Percentiles rank a stretch among this genome's conserved stretches.
phyloP scores from a whole-genome alignment of 2,329 filamentous ascomycete species.

The Byssoonygena ceratinophila region DNA sequence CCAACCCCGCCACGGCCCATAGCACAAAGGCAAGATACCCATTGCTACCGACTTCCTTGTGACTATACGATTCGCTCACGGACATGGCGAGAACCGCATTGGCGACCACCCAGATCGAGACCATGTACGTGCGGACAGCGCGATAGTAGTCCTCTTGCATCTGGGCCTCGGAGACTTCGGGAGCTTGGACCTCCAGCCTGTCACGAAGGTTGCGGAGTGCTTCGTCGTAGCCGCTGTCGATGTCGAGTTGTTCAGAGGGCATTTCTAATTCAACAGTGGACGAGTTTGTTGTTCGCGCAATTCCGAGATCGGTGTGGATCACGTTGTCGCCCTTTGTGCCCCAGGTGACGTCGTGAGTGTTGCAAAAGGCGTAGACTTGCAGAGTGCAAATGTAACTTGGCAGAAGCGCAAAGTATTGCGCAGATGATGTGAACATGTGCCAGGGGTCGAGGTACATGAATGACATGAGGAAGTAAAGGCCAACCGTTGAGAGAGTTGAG shows the following conservation, averaged over 20 bases:
- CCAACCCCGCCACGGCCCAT: slow-evolving; percentile 78
- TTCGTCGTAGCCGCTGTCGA: slow-evolving; percentile 94
- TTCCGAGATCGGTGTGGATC: slow-evolving; percentile 80
- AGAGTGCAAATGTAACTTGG: slow-evolving; percentile 93
- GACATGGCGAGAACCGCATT: slow-evolving; percentile 93
- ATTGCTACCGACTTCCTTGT: slow-evolving; percentile 63
- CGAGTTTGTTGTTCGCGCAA: slow-evolving; percentile 64
- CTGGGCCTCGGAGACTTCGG: slow-evolving; percentile 59
- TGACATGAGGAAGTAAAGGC: slow-evolving; percentile 91
- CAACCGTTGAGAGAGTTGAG: slow-evolving; percentile 75
- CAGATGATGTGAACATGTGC: slow-evolving; percentile 93
- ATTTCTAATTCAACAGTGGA: slow-evolving; percentile 89
- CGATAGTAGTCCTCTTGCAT: slow-evolving; percentile 98
- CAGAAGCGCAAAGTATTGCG: slow-evolving; percentile 85
- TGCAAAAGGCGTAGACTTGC: slow-evolving; percentile 98
- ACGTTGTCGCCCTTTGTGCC: slow-evolving; percentile 98
- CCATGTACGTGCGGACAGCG: slow-evolving; percentile 94
- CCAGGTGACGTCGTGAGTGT: slow-evolving; percentile 98
- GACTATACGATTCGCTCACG: slow-evolving; percentile 73
- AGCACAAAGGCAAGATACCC: slow-evolving; percentile 87
- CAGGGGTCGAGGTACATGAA: slow-evolving; percentile 95
- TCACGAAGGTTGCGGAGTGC: slow-evolving; percentile 92
- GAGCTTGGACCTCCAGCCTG: slow-evolving; percentile 64
- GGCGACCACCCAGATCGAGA: slow-evolving; percentile 82
- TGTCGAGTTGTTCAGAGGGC: slow-evolving; percentile 95